Evolutionary conservation across 441 rosid genomes (phyloP).

Genomic region (Metrosideros polymorpha): DNA sequence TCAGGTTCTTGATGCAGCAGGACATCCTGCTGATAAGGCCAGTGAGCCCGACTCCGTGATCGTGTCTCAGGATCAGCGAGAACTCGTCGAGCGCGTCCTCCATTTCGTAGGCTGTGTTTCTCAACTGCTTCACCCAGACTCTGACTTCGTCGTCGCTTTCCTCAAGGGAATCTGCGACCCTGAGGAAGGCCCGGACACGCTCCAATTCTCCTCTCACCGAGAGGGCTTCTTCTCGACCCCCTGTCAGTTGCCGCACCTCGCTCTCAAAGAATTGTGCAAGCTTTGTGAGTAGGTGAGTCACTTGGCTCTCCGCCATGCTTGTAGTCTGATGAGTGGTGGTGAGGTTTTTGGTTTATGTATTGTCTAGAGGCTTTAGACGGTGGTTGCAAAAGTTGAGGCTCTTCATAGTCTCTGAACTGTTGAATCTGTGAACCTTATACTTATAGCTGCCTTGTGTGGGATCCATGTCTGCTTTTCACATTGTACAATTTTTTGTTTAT

Average conservation of each 20-base stretch:
- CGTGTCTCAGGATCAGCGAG: not conserved
- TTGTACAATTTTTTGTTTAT: not conserved
- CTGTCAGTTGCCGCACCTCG: not conserved
- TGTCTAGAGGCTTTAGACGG: not conserved
- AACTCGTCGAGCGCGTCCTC: conserved; percentile 4
- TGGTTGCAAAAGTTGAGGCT: not conserved
- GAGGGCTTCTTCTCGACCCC: not conserved
- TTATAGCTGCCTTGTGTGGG: not conserved
- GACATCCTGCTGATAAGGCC: not conserved
- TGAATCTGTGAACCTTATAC: not conserved
- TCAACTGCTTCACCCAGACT: conserved; percentile 10
- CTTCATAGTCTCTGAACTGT: no score
- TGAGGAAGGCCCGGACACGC: conserved; percentile 2
- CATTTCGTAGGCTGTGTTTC: conserved; percentile 2
- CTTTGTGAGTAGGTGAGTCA: not conserved
- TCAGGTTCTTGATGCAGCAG: not conserved
- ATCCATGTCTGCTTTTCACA: not conserved
- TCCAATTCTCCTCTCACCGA: not conserved
- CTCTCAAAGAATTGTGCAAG: not conserved
- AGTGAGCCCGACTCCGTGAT: not conserved
- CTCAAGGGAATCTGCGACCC: not conserved
- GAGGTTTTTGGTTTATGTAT: not conserved
- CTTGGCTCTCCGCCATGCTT: not conserved
- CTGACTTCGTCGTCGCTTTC: not conserved
- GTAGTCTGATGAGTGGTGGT: not conserved